phyloP scores from a whole-genome alignment of 192 early-diverging fungal genomes.

The Pilobolus umbonatus region DNA sequence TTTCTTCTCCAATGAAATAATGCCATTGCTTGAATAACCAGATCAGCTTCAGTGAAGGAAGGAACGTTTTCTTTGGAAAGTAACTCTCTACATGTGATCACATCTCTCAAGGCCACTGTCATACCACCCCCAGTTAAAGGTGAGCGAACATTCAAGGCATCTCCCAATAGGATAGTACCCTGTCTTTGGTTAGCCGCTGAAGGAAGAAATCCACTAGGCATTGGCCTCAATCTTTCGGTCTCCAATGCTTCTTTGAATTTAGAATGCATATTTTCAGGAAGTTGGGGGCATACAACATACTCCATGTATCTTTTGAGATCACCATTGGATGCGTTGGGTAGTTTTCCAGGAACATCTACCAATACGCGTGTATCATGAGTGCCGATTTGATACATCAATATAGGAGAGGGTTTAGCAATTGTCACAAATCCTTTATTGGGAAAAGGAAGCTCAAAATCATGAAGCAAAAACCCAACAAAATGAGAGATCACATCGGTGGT shows the following conservation, averaged over 20 bases:
- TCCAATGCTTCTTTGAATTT: constrained; percentile 63
- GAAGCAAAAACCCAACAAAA: constrained; percentile 53
- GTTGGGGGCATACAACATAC: constrained; percentile 59
- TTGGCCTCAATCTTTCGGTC: constrained; percentile 67
- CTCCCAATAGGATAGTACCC: constrained; percentile 88
- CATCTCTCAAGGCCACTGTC: constrained; percentile 93
- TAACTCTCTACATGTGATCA: constrained; percentile 62
- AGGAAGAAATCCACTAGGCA: constrained; percentile 86
- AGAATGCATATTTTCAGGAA: constrained; percentile 59
- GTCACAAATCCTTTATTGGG: constrained; percentile 89
- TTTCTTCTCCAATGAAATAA: constrained; percentile 71
- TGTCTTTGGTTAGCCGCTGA: constrained; percentile 58
- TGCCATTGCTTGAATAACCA: constrained; percentile 55
- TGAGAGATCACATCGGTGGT: constrained; percentile 35
- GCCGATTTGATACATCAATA: constrained; percentile 91
- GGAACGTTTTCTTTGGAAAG: constrained; percentile 40
- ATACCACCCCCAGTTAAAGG: constrained; percentile 94
- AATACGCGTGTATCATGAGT: constrained; percentile 85
- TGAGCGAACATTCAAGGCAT: constrained; percentile 94
- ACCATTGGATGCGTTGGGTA: constrained; percentile 66
- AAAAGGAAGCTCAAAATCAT: constrained; percentile 70
- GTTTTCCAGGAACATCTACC: constrained; percentile 84
- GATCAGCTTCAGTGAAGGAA: constrained; percentile 39
- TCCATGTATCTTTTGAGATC: constrained; percentile 64
- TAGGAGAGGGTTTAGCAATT: constrained; percentile 77